phyloP scores from a whole-genome alignment of 495 filamentous ascomycete genomes.

The Aspergillus sclerotiicarbonarius region DNA sequence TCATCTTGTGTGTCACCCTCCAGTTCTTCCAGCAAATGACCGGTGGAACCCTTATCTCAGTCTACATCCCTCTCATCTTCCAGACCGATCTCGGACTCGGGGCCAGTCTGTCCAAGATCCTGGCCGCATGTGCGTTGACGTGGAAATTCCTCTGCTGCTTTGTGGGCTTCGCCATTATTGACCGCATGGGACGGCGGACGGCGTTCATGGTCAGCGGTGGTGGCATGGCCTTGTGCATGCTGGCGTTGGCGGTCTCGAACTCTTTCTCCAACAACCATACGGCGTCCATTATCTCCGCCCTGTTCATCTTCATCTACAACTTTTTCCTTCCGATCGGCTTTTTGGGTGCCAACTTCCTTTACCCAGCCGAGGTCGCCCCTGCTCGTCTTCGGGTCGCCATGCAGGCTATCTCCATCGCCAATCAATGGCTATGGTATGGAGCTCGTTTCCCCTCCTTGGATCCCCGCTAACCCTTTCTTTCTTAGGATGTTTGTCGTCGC shows the following conservation, averaged over 20 bases:
- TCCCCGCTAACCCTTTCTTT: conserved; percentile 3
- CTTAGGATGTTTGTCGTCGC: conserved; percentile 44
- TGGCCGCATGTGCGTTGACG: conserved; percentile 32
- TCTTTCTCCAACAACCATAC: conserved; percentile 35
- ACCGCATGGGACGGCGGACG: conserved; percentile 25
- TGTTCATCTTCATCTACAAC: conserved; percentile 50
- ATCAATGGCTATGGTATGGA: conserved; percentile 41
- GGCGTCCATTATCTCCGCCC: conserved; percentile 34
- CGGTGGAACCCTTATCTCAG: conserved; percentile 20
- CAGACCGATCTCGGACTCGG: conserved; percentile 18
- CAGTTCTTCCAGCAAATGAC: conserved; percentile 30
- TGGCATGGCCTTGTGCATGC: conserved; percentile 28
- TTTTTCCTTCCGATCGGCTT: conserved; percentile 53
- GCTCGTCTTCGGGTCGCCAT: conserved; percentile 46
- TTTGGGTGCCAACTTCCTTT: conserved; percentile 50
- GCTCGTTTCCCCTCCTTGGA: not conserved
- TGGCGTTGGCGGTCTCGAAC: conserved; percentile 36
- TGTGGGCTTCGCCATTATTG: conserved; percentile 21
- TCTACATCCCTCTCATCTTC: conserved; percentile 23
- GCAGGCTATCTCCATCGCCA: conserved; percentile 43
- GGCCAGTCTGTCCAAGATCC: conserved; percentile 16
- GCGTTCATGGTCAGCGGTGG: conserved; percentile 32
- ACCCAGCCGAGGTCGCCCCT: conserved; percentile 50
- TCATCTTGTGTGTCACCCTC: conserved; percentile 25
- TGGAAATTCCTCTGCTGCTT: conserved; percentile 43